These are phyloP conservation scores for Botryobasidium botryosum DNA, from an alignment of 768 basidiomycete genomes.

Conservation along the genomic window DNA sequence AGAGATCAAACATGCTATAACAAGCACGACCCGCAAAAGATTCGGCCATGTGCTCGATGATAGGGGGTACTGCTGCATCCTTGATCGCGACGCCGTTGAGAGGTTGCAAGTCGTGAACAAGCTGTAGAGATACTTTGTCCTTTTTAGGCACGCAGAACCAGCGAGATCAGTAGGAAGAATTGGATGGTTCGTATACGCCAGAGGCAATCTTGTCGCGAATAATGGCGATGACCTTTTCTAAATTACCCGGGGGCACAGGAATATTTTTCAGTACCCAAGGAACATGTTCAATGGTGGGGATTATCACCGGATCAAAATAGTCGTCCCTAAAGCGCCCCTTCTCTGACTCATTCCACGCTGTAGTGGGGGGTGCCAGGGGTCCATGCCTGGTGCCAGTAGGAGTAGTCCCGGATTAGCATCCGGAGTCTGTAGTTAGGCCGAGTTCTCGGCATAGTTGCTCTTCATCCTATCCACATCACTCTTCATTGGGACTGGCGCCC, in stretches of 20 bases:
- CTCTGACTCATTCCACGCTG: slow-evolving; percentile 10
- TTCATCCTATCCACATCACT: too few species aligned
- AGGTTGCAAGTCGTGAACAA: slow-evolving; percentile 26
- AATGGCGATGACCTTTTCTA: slow-evolving; percentile 19
- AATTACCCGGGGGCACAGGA: slow-evolving; percentile 20
- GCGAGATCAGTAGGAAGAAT: not conserved
- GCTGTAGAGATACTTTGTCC: slow-evolving; percentile 9
- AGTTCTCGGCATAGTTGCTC: too few species aligned
- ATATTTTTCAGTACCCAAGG: slow-evolving; percentile 23
- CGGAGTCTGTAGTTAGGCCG: too few species aligned
- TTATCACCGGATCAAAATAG: slow-evolving; percentile 20
- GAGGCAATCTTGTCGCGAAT: slow-evolving; percentile 16
- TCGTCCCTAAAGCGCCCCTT: slow-evolving; percentile 6
- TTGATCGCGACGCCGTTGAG: slow-evolving; percentile 25
- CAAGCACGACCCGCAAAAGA: slow-evolving; percentile 15
- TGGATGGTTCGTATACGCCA: slow-evolving; percentile 2
- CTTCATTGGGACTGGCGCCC: too few species aligned
- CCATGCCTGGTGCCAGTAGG: too few species aligned
- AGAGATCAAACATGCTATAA: slow-evolving; percentile 4
- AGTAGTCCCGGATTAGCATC: too few species aligned
- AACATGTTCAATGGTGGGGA: slow-evolving; percentile 22
- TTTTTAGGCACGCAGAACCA: not conserved
- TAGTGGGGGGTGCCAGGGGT: too few species aligned
- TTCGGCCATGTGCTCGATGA: slow-evolving; percentile 22
- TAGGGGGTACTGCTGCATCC: slow-evolving; percentile 23